phyloP scores from a whole-genome alignment of 495 filamentous ascomycete genomes.

The Polyplosphaeria fusca region DNA sequence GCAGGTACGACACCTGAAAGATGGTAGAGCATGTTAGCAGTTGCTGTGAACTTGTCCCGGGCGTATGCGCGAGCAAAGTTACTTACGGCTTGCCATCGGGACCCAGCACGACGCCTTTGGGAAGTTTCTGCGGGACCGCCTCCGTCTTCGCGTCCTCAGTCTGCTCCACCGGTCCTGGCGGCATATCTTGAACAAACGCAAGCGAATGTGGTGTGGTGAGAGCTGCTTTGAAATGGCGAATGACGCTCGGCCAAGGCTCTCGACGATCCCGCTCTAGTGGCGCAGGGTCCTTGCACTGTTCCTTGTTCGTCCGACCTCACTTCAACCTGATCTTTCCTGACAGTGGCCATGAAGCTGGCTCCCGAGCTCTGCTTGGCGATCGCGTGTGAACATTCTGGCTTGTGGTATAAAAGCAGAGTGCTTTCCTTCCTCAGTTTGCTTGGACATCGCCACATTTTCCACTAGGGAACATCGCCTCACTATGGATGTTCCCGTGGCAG shows the following conservation, averaged over 20 bases:
- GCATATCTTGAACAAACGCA: neutral
- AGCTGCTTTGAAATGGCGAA: constrained; percentile 13
- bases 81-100: constrained; percentile 95
- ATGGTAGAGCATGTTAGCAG: constrained; percentile 21
- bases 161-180: constrained; percentile 15
- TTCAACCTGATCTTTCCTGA: no score
- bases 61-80: no score
- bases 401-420: no score
- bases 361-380: no score
- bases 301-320: neutral
- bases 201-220: neutral
- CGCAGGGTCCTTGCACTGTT: constrained; percentile 1
- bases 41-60: no score
- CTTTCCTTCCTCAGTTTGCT: no score
- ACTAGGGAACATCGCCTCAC: neutral
- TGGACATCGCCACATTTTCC: no score
- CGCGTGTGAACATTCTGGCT: no score
- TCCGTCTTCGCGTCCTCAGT: constrained; percentile 8
- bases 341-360: no score
- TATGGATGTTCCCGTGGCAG: constrained; percentile 55
- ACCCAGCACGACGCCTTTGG: constrained; percentile 81
- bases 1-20: constrained; percentile 78
- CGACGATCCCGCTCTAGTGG: no score
- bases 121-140: constrained; percentile 45
- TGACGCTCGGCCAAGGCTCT: no score